These are phyloP conservation scores for Trichoderma polysporum DNA, from an alignment of 2,329 filamentous ascomycete genomes.

Conservation along the genomic window DNA sequence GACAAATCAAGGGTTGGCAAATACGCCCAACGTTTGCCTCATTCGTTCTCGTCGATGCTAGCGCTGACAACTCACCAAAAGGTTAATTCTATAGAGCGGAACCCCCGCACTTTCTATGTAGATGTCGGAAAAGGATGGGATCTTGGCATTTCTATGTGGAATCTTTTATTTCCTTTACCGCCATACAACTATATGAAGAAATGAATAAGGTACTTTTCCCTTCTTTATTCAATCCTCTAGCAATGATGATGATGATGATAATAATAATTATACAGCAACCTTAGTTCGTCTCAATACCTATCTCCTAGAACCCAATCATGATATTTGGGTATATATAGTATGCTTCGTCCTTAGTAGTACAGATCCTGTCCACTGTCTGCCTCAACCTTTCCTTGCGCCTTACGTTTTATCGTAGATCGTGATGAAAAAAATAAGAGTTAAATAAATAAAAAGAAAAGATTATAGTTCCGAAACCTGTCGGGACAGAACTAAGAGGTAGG, in stretches of 20 bases:
- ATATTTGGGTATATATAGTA: conserved; percentile 12
- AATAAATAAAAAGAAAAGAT: conserved; percentile 8
- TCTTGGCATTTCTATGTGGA: background rate
- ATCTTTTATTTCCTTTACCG: too few species aligned
- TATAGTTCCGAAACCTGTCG: conserved; percentile 17
- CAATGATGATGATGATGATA: background rate
- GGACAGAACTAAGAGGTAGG: background rate
- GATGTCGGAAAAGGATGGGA: background rate
- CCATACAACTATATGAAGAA: too few species aligned
- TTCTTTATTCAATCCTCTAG: background rate
- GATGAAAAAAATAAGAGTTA: background rate
- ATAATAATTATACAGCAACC: too few species aligned
- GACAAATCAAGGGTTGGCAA: conserved; percentile 13
- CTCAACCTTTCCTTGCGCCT: conserved; percentile 3
- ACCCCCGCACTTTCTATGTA: too few species aligned
- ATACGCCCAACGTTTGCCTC: background rate
- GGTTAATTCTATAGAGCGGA: background rate
- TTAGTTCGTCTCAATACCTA: background rate
- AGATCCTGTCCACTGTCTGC: background rate
- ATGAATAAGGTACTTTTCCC: background rate
- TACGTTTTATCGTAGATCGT: conserved; percentile 16
- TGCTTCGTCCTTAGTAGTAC: background rate
- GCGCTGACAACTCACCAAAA: conserved; percentile 5
- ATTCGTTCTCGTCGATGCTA: conserved; percentile 3
- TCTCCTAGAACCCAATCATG: background rate